These are phyloP conservation scores for Neopestalotiopsis rosae DNA, from an alignment of 2,329 filamentous ascomycete genomes.

Conservation along the genomic window DNA sequence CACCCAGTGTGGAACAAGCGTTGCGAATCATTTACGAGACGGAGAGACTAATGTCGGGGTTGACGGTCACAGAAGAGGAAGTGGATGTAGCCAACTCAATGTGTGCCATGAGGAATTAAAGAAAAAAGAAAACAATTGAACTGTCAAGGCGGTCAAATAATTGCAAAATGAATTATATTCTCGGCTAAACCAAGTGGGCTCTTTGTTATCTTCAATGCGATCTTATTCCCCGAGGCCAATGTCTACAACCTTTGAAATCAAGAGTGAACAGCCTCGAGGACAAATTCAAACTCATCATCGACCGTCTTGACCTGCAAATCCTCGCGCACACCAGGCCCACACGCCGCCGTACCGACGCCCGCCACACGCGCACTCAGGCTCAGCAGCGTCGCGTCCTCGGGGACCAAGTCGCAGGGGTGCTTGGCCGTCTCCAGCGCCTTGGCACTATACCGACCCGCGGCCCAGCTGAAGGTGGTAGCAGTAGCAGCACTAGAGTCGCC, in stretches of 20 bases:
- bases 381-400: conserved; percentile 38
- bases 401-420: conserved; percentile 28
- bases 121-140: not conserved
- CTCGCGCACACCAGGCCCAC: conserved; percentile 52
- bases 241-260: not conserved
- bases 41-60: conserved; percentile 43
- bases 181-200: not conserved
- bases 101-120: conserved; percentile 19
- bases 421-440: conserved; percentile 18
- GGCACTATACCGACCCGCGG: conserved; percentile 18
- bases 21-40: conserved; percentile 51
- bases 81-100: conserved; percentile 20
- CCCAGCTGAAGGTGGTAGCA: conserved; percentile 18
- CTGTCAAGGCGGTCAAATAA: not conserved
- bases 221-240: not conserved
- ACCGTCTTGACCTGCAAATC: conserved; percentile 48
- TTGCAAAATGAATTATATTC: not conserved
- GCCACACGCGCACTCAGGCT: conserved; percentile 52
- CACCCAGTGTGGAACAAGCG: conserved; percentile 53
- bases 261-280: conserved; percentile 36
- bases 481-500: too few relatives aligned
- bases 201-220: not conserved
- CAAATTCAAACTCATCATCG: conserved; percentile 47
- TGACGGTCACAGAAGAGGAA: conserved; percentile 19
- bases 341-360: conserved; percentile 55